Percentiles rank a stretch among this genome's conserved stretches.
These are phyloP conservation scores for Fusarium verrucosum DNA, from an alignment of 2,329 filamentous ascomycete species.

Conservation along the genomic window DNA sequence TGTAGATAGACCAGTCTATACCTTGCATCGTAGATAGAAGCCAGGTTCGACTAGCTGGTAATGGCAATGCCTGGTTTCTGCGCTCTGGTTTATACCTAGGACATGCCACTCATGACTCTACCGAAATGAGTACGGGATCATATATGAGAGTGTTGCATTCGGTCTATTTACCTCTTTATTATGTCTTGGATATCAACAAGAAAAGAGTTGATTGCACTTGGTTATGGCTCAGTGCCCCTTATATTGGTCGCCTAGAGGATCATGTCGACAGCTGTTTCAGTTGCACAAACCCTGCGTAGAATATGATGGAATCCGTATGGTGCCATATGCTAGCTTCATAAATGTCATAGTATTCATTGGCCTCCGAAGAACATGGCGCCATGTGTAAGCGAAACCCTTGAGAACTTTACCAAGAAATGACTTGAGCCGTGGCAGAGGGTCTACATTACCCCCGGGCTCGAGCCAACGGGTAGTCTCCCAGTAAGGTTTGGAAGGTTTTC, in stretches of 20 bases:
- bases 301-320: conserved; percentile 24
- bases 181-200: conserved; percentile 32
- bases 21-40: too few species aligned
- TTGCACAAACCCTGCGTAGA: conserved; percentile 37
- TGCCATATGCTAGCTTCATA: conserved; percentile 29
- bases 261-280: conserved; percentile 30
- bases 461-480: too few species aligned
- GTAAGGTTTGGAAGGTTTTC: too few species aligned
- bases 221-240: neutral
- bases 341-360: conserved; percentile 29
- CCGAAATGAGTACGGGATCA: too few species aligned
- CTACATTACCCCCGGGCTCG: too few species aligned
- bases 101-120: too few species aligned
- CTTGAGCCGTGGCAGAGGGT: neutral
- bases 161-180: too few species aligned
- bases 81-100: too few species aligned
- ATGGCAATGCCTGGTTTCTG: too few species aligned
- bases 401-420: conserved; percentile 25
- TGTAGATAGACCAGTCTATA: too few species aligned
- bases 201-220: conserved; percentile 18
- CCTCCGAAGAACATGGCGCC: conserved; percentile 37
- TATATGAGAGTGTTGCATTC: too few species aligned
- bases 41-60: too few species aligned
- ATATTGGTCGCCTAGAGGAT: conserved; percentile 29
- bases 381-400: conserved; percentile 28